Conservation (phyloP, 371 early-diverging fungal species). For the Mortierella sp. region DNA sequence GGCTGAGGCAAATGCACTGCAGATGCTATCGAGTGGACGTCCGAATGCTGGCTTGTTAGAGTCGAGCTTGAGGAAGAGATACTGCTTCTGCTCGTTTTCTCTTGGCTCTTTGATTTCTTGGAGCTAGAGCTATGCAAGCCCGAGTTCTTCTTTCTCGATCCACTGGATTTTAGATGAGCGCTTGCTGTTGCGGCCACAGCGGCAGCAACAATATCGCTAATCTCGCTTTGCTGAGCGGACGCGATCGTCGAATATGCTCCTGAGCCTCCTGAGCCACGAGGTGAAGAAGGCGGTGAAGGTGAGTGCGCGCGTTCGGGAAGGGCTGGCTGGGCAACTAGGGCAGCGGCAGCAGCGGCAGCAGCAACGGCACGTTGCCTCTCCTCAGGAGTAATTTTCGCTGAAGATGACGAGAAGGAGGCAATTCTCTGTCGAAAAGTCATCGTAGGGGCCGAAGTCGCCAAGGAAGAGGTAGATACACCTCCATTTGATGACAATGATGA, state of each 20-base stretch:
- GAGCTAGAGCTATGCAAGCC: constrained; percentile 12
- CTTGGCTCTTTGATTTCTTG: constrained; percentile 35
- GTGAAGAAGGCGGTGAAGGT: constrained; percentile 50
- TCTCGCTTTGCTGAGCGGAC: constrained; percentile 20
- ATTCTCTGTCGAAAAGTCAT: constrained; percentile 51
- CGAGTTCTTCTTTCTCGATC: constrained; percentile 38
- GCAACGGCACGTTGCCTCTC: constrained; percentile 47
- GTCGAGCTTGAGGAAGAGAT: background rate
- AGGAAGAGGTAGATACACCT: background rate
- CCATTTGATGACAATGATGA: constrained; percentile 15
- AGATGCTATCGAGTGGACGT: background rate
- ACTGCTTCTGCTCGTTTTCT: constrained; percentile 15
- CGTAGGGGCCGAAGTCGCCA: constrained; percentile 46
- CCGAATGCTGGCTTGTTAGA: background rate
- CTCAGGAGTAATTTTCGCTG: constrained; percentile 48
- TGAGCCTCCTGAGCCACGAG: constrained; percentile 33
- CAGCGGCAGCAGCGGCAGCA: constrained; percentile 44
- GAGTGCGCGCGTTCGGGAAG: constrained; percentile 49
- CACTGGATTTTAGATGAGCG: constrained; percentile 39
- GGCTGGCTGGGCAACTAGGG: constrained; percentile 26
- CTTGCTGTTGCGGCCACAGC: constrained; percentile 47
- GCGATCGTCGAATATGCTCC: constrained; percentile 2
- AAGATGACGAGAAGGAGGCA: constrained; percentile 44
- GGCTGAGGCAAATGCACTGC: constrained; percentile 1
- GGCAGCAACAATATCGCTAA: constrained; percentile 50